Percentiles rank a stretch among this genome's conserved stretches.
phyloP scores from a whole-genome alignment of 2,329 filamentous ascomycete species.

The Ophiostoma triangulosporum region DNA sequence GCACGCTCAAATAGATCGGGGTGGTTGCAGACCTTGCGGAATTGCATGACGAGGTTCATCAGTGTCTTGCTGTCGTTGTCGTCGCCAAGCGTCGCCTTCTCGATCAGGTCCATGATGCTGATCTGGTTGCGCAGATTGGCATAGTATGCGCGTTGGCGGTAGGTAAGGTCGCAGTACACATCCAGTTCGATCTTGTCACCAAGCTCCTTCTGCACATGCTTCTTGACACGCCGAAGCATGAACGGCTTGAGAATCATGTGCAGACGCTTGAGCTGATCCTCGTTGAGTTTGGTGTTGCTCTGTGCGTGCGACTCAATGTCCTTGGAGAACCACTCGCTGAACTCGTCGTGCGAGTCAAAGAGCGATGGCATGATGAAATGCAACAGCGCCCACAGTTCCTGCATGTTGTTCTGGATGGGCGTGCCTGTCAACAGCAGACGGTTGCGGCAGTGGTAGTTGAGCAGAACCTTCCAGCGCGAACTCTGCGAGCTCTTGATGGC shows the following conservation, averaged over 20 bases:
- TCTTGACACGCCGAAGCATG: conserved; percentile 99
- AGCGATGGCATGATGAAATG: conserved; percentile 99
- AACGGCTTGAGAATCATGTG: conserved; percentile 99
- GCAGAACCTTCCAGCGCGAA: conserved; percentile 89
- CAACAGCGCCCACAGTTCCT: conserved; percentile 90
- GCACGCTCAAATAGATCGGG: conserved; percentile 93
- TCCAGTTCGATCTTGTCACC: conserved; percentile 98
- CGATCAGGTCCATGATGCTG: conserved; percentile 95
- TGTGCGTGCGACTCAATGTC: conserved; percentile 97
- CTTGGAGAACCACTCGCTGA: conserved; percentile 89
- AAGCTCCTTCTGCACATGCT: conserved; percentile 96
- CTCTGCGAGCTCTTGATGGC: conserved; percentile 97
- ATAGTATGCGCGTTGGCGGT: conserved; percentile 90
- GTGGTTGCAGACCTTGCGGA: conserved; percentile 98
- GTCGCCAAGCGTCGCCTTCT: conserved; percentile 88
- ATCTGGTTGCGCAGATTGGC: conserved; percentile 89
- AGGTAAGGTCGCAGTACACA: conserved; percentile 92
- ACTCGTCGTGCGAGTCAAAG: conserved; percentile 88
- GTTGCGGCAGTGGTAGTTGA: conserved; percentile 92
- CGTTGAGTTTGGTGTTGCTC: conserved; percentile 98
- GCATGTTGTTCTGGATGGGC: conserved; percentile 99
- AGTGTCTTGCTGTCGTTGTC: conserved; percentile 89
- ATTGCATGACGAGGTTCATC: conserved; percentile 99
- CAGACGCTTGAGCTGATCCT: conserved; percentile 89
- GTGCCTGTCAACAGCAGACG: conserved; percentile 87